Conservation (phyloP, 805 yeast species). For the Yarrowia sp. region DNA sequence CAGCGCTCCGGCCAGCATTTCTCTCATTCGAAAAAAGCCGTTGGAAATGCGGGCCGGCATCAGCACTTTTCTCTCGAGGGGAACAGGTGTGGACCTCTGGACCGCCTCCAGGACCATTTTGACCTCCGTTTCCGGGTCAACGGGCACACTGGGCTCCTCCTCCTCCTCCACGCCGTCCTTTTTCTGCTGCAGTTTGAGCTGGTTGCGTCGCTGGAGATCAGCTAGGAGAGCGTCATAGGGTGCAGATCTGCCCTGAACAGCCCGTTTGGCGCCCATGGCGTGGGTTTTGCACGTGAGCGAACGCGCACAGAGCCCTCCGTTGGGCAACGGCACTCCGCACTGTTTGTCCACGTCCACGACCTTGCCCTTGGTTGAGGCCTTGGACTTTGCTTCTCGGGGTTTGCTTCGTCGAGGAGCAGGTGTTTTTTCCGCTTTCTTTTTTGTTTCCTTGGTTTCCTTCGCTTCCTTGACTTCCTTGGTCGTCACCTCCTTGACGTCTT, state of each 20-base stretch:
- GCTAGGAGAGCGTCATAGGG: conserved; percentile 88
- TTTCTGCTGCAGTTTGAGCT: conserved; percentile 65
- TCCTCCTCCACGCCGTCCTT: conserved; percentile 49
- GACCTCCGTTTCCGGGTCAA: conserved; percentile 92
- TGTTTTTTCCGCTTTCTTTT: conserved; percentile 38
- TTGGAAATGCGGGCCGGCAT: conserved; percentile 73
- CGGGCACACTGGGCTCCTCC: conserved; percentile 50
- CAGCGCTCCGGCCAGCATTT: conserved; percentile 84
- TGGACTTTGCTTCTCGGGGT: conserved; percentile 36
- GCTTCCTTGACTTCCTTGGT: background rate
- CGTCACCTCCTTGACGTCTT: conserved; percentile 1
- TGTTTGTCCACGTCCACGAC: conserved; percentile 90
- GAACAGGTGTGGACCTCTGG: conserved; percentile 75
- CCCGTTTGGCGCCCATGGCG: conserved; percentile 97
- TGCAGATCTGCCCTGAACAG: conserved; percentile 91
- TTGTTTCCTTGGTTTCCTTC: conserved; percentile 8
- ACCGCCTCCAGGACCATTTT: conserved; percentile 91
- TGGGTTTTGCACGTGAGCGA: conserved; percentile 97
- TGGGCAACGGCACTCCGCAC: conserved; percentile 93
- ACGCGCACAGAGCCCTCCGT: conserved; percentile 95
- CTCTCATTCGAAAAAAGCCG: conserved; percentile 79
- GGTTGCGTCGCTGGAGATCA: conserved; percentile 90
- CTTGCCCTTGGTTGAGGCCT: conserved; percentile 53
- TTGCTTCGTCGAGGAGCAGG: conserved; percentile 13
- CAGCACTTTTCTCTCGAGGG: conserved; percentile 72